Conservation (phyloP, 2,329 filamentous ascomycete genomes). For the Alternaria triticimaculans region DNA sequence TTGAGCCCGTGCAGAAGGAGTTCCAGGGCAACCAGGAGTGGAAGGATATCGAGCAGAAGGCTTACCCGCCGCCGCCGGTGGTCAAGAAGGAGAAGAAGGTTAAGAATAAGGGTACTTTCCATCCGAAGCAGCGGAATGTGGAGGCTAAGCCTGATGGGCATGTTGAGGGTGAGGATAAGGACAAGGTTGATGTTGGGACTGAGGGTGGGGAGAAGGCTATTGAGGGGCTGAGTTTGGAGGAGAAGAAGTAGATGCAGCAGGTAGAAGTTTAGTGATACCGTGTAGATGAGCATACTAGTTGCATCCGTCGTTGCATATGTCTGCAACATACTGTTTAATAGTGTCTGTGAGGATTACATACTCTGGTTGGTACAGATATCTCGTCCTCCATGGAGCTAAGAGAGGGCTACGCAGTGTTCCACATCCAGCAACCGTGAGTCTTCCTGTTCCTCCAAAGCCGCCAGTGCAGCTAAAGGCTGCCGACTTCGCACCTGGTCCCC, state of each 20-base stretch:
- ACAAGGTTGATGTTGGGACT: constrained; percentile 51
- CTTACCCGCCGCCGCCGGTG: constrained; percentile 76
- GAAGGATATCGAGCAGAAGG: constrained; percentile 77
- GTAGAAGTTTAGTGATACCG: neutral
- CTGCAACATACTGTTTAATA: neutral
- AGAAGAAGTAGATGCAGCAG: constrained; percentile 27
- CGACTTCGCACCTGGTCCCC: neutral
- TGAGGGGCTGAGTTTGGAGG: constrained; percentile 40
- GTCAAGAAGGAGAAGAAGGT: constrained; percentile 71
- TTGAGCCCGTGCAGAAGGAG: constrained; percentile 77
- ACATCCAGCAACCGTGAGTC: neutral
- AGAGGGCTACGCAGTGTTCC: neutral
- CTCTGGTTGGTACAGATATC: neutral
- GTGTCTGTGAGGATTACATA: neutral
- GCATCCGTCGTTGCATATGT: neutral
- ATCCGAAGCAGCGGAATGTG: constrained; percentile 57
- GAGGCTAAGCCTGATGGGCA: constrained; percentile 55
- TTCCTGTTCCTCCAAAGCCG: too few relatives aligned
- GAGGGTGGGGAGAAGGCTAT: constrained; percentile 44
- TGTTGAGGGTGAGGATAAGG: constrained; percentile 52
- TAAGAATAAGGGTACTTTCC: constrained; percentile 75
- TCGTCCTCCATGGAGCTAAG: neutral
- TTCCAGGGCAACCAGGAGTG: constrained; percentile 77
- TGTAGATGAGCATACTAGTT: neutral
- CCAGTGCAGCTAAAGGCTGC: neutral